Base-by-base conservation (phyloP, 2,329 filamentous ascomycete species). In the Pochonia chlamydosporia region DNA sequence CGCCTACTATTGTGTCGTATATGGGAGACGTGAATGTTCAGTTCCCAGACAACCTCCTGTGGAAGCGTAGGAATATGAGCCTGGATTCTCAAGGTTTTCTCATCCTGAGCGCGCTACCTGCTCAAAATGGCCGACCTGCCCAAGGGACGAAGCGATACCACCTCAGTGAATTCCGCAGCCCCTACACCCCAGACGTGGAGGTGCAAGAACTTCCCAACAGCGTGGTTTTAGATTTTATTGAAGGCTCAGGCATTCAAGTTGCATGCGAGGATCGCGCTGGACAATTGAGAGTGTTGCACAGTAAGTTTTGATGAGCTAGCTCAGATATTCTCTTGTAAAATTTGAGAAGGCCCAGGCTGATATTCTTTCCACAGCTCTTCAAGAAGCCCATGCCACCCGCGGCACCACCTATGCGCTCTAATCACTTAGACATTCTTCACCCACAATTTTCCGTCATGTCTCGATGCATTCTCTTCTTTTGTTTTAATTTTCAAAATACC, bases 11-110 rank as follows among this genome's bases (percentile, higher is more conserved):
- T 44, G 75, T 84, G 23, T 75, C 88, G 3, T 83, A 85, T 52
- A 78, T 95, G 65, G 89, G 91, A 42, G 89, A 96, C 59, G 85
- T 99, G 53, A 97, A 99, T 59, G 88, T 97, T 10, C 93, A 99
- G 63, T 96, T 99, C 63, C 93, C 93, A 0, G 92, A 97, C 62
- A 95, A 89, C 46, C 75, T 99, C 40, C 76, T 99, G 11, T 99
- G 93, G 93, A 99, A 97, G 72, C 86, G 92, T 46, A 83, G 93
- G 50, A 90, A 85, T 59, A 83, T 96, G 68, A 85, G 85, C 54
- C 81, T 99, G 48, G 91, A 97, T 64, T 81, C 83, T 8, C 77
- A 86, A 50, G 93, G 92, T 16, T 90, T 87, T 66, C 72, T 99
- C 33, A 84, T 95, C 49, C 77, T 99, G 52, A 87, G 84, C 36